A percentile compares a stretch with the other conserved stretches of the same genome.
Conservation (phyloP, 2,329 filamentous ascomycete species). For the Diaporthe sp. region DNA sequence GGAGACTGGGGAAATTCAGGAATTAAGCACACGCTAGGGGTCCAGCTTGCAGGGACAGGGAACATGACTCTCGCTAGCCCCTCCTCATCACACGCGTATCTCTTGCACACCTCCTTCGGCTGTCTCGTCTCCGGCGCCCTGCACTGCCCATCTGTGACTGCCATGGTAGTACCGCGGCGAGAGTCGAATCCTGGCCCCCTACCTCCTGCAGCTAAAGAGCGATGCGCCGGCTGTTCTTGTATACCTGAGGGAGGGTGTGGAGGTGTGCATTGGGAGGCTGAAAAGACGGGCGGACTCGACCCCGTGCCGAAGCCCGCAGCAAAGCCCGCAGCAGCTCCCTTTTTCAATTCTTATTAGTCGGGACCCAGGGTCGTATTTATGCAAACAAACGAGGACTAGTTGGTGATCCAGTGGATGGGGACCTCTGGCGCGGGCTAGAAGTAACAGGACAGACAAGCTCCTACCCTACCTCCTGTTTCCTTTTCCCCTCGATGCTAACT, state of each 20-base stretch:
- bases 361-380: neutral
- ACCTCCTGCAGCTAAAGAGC: constrained; percentile 5
- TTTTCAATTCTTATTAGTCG: neutral
- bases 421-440: neutral
- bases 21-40: constrained; percentile 25
- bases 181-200: neutral
- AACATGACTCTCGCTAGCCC: constrained; percentile 21
- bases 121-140: neutral
- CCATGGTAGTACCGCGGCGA: neutral
- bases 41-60: constrained; percentile 27
- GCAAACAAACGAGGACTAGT: constrained; percentile 6
- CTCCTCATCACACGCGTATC: constrained; percentile 11
- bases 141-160: neutral
- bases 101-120: neutral
- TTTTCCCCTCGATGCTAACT: neutral
- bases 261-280: neutral
- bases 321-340: constrained; percentile 12
- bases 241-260: neutral
- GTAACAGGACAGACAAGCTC: constrained; percentile 7
- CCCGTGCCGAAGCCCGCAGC: constrained; percentile 5
- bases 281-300: constrained; percentile 12
- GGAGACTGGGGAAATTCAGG: constrained; percentile 25
- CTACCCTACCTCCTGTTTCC: neutral
- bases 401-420: neutral
- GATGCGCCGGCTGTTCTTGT: neutral